Conservation (phyloP, 768 basidiomycete genomes). For the Xerocomellus amylosporus region DNA sequence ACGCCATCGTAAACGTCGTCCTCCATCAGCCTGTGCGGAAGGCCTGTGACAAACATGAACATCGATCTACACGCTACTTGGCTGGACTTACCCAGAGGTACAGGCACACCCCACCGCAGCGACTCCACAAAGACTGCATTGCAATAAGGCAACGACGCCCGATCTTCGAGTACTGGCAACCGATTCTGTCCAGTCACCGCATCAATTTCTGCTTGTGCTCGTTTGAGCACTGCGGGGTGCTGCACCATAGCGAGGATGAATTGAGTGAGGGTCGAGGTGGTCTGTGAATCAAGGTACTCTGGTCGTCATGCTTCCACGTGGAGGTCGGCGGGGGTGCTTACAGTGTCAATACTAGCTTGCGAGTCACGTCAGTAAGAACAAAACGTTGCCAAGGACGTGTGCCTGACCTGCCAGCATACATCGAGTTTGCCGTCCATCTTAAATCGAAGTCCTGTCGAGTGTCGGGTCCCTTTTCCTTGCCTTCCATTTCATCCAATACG, state of each 20-base stretch:
- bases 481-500: slow-evolving; percentile 42
- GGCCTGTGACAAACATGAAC: slow-evolving; percentile 35
- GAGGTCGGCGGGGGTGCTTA: slow-evolving; percentile 22
- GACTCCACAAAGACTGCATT: slow-evolving; percentile 56
- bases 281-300: slow-evolving; percentile 34
- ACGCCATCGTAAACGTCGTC: slow-evolving; percentile 61
- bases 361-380: not conserved
- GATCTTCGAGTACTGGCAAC: slow-evolving; percentile 59
- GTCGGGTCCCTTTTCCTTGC: slow-evolving; percentile 11
- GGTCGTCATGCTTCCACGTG: not conserved
- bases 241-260: slow-evolving; percentile 68
- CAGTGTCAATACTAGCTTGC: slow-evolving; percentile 59
- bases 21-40: slow-evolving; percentile 64
- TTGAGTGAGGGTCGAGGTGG: slow-evolving; percentile 48
- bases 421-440: slow-evolving; percentile 81
- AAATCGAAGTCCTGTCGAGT: slow-evolving; percentile 59
- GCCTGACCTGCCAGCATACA: slow-evolving; percentile 50
- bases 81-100: slow-evolving; percentile 50
- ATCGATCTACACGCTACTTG: not conserved
- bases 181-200: slow-evolving; percentile 41
- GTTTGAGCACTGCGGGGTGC: slow-evolving; percentile 53
- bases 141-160: slow-evolving; percentile 53
- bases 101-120: slow-evolving; percentile 54
- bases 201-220: slow-evolving; percentile 68
- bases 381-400: not conserved